Evolutionary conservation across 169 alveolate species (phyloP), one percentile per base, ranked within the genome.

Genomic region (Plasmodium adleri): DNA sequence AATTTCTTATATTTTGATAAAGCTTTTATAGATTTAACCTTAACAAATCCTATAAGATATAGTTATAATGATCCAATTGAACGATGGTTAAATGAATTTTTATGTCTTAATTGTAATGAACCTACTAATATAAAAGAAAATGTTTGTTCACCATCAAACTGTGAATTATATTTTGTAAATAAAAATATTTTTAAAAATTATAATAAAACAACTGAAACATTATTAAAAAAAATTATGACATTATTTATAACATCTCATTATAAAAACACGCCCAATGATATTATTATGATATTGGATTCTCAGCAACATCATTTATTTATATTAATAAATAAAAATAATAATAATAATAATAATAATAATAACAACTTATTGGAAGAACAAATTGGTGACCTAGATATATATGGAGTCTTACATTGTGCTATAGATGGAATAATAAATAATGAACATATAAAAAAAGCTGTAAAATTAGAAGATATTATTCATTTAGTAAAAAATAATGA

Each of bases 181-280:
- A 96, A 99, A 80, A 99, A 98, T 86, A 98, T 99, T 5, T 95
- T 99, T 60, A 98, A 99, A 94, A 97, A 99, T 15, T 98, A 97
- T 93, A 99, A 98, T 92, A 95, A 96, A 88, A 98, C 99, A 68
- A 96, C 99, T 24, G 99, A 99, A 94, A 94, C 91, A 7, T 98
- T 99, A 74, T 94, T 99, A 54, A 97, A 96, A 88, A 97, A 97
- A 85, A 91, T 99, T 58, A 98, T 97, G 99, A 93, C 98, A 1
- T 95, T 98, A 52, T 98, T 99, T 88, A 98, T 99, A 12, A 97
- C 99, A 56, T 97, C 99, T 24, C 99, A 99, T 95, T 99, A 99
- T 94, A 98, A 98, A 91, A 99, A 99, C 95, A 94, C 99, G 12
- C 99, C 99, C 26, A 99, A 99, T 92, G 99, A 99, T 92, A 95